Evolutionary conservation across 768 basidiomycete genomes (phyloP).

Genomic region (Mrakia gelida): DNA sequence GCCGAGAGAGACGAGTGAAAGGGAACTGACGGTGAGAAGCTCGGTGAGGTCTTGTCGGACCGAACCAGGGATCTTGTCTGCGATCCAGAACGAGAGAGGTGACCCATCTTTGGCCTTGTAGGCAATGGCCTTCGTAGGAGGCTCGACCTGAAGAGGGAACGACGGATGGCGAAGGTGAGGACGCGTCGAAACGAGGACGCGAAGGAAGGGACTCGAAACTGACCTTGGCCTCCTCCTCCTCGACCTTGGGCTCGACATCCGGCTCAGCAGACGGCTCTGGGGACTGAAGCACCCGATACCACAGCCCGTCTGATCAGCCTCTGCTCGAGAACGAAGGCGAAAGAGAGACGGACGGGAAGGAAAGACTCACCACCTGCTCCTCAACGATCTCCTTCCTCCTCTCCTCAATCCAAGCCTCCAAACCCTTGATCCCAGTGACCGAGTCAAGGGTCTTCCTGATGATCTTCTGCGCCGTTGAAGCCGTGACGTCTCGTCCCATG

Average conservation of each 20-base stretch:
- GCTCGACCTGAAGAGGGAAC: neutral
- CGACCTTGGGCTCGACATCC: neutral
- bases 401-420: neutral
- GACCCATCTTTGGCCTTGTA: neutral
- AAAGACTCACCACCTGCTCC: neutral
- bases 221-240: neutral
- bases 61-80: neutral
- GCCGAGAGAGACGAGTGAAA: neutral
- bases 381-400: neutral
- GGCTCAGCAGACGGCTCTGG: too few relatives aligned
- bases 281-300: too few relatives aligned
- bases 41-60: neutral
- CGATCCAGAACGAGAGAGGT: conserved; percentile 4
- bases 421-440: neutral
- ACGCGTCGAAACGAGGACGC: neutral
- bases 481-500: neutral
- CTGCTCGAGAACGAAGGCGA: too few relatives aligned
- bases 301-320: too few relatives aligned
- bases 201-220: too few relatives aligned
- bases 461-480: neutral
- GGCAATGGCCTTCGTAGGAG: neutral
- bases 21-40: conserved; percentile 2
- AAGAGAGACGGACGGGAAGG: neutral
- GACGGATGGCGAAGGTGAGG: neutral
- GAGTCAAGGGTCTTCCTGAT: neutral